phyloP scores from a whole-genome alignment of 768 basidiomycete genomes.

The Tephrocybe rancida region DNA sequence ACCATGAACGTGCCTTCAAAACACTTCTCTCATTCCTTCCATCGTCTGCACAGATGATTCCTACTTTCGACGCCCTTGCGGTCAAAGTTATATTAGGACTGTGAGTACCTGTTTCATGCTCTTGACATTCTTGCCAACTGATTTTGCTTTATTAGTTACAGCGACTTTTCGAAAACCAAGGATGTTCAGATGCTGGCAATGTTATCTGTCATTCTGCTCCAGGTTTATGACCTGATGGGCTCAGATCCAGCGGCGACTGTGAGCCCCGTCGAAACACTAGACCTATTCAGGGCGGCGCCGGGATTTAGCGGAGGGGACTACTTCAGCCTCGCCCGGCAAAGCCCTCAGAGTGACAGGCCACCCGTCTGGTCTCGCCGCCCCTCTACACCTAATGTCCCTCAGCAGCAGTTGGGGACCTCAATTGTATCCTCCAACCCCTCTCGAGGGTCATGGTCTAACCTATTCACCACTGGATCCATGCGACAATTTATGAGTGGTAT shows the following conservation, averaged over 20 bases:
- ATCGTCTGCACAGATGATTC: conserved; percentile 13
- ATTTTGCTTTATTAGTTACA: conserved; percentile 32
- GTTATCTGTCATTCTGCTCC: conserved; percentile 68
- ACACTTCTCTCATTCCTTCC: conserved; percentile 54
- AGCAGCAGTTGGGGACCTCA: conserved; percentile 34
- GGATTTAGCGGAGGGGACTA: conserved; percentile 49
- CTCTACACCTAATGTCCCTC: conserved; percentile 42
- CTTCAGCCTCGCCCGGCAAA: conserved; percentile 51
- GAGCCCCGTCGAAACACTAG: conserved; percentile 10
- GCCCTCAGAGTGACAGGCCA: conserved; percentile 33
- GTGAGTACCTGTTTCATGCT: conserved; percentile 36
- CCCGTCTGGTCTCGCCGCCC: conserved; percentile 57
- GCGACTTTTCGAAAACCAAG: conserved; percentile 46
- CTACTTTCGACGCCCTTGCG: conserved; percentile 33
- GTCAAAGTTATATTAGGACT: conserved; percentile 45
- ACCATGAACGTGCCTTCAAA: conserved; percentile 72
- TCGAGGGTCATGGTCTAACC: conserved; percentile 78
- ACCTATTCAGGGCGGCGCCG: conserved; percentile 2
- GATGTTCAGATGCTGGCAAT: conserved; percentile 86
- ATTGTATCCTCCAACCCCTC: conserved; percentile 63
- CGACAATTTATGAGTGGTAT: conserved; percentile 71
- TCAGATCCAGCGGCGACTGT: conserved; percentile 7
- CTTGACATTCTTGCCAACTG: background rate
- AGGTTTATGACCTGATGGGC: conserved; percentile 35
- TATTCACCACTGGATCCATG: conserved; percentile 69